A percentile compares a stretch with the other conserved stretches of the same genome.
Evolutionary conservation across 2,329 filamentous ascomycete genomes (phyloP).

Genomic region (Exophiala sp.): DNA sequence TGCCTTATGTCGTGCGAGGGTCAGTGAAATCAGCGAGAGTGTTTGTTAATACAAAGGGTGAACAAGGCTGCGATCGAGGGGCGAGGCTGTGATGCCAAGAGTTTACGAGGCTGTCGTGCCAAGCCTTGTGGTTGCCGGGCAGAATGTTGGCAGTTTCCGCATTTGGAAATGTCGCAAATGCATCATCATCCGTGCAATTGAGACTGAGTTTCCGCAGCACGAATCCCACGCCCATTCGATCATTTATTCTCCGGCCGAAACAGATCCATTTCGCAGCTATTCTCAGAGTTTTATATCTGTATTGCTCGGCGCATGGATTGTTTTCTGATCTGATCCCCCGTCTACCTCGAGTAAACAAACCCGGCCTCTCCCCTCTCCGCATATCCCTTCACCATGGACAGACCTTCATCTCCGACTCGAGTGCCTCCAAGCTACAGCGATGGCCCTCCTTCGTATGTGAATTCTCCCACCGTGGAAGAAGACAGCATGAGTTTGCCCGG

Average conservation of each 20-base stretch:
- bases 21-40: too few relatives aligned
- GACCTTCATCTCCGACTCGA: conserved; percentile 26
- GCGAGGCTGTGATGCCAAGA: conserved; percentile 8
- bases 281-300: conserved; percentile 4
- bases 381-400: conserved; percentile 19
- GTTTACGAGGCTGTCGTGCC: too few relatives aligned
- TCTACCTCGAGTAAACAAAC: conserved; percentile 18
- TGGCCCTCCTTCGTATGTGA: conserved; percentile 40
- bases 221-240: conserved; percentile 3
- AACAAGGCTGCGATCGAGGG: neutral
- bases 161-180: conserved; percentile 2
- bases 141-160: conserved; percentile 4
- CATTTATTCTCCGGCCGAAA: conserved; percentile 11
- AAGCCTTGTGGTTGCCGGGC: conserved; percentile 3
- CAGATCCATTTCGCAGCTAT: neutral
- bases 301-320: conserved; percentile 16
- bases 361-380: neutral
- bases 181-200: neutral
- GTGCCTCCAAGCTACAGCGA: conserved; percentile 37
- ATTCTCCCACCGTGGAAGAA: conserved; percentile 29
- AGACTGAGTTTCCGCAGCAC: neutral
- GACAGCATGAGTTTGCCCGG: conserved; percentile 32
- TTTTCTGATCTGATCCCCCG: conserved; percentile 13
- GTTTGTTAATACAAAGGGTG: neutral
- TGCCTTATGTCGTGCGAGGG: too few relatives aligned